A percentile compares a stretch with the other conserved stretches of the same genome.
phyloP scores from a whole-genome alignment of 2,329 filamentous ascomycete species.

The Fonsecaea monophora region DNA sequence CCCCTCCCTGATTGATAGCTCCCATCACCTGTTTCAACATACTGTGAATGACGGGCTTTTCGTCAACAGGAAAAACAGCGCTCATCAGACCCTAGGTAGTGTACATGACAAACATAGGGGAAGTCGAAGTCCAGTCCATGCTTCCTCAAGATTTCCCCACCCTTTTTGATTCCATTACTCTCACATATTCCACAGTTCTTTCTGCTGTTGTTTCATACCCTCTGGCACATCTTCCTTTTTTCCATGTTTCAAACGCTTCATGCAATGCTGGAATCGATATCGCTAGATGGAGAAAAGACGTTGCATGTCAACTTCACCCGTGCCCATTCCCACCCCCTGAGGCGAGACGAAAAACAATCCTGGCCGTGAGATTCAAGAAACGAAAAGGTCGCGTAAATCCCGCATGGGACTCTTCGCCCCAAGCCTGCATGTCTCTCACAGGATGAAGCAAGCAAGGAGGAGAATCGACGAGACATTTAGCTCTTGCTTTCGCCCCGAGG shows the following conservation, averaged over 20 bases:
- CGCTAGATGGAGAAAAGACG: conserved; percentile 5
- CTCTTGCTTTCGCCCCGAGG: conserved; percentile 32
- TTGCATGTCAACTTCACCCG: not conserved
- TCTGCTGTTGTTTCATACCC: conserved; percentile 4
- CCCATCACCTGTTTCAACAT: not conserved
- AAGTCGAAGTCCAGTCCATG: not conserved
- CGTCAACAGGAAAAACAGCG: not conserved
- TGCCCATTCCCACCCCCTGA: not conserved
- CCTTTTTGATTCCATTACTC: not conserved
- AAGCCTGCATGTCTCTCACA: not conserved
- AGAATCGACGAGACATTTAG: conserved; percentile 17
- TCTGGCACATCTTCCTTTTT: not conserved
- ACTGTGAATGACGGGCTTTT: not conserved
- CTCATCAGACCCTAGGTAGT: conserved; percentile 15
- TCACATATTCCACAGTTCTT: conserved; percentile 1
- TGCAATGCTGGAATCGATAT: conserved; percentile 18
- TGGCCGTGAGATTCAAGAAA: conserved; percentile 9
- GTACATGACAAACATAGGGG: conserved; percentile 15
- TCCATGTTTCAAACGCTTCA: conserved; percentile 13
- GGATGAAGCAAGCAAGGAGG: not conserved
- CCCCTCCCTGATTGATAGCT: not conserved
- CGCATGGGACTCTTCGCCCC: not conserved
- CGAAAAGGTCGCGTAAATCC: conserved; percentile 8
- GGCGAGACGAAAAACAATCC: conserved; percentile 11
- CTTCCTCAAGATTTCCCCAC: conserved; percentile 1